phyloP scores from a whole-genome alignment of 2,329 filamentous ascomycete species.

The Aspergillus udagawae region DNA sequence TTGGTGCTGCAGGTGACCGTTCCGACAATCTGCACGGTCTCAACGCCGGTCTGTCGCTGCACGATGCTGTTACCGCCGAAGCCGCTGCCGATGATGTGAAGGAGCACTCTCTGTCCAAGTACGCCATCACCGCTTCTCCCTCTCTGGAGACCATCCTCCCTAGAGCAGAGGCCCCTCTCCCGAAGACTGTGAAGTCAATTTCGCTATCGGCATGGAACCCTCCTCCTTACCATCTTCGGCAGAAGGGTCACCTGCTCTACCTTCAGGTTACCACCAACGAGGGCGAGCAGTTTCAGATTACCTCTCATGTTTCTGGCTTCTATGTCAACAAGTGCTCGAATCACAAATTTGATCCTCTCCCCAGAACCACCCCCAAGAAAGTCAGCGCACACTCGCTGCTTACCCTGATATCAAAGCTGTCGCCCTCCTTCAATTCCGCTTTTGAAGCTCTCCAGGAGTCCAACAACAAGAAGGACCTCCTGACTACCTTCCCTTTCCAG shows the following conservation, averaged over 20 bases:
- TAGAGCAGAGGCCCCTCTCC: conserved; percentile 60
- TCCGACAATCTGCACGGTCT: conserved; percentile 84
- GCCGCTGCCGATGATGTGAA: conserved; percentile 44
- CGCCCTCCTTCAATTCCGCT: conserved; percentile 72
- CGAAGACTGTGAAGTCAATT: conserved; percentile 87
- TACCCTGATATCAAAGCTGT: conserved; percentile 71
- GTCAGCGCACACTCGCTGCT: conserved; percentile 81
- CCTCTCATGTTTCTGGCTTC: conserved; percentile 89
- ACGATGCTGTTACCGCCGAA: conserved; percentile 64
- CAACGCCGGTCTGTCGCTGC: conserved; percentile 77
- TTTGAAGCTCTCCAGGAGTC: conserved; percentile 78
- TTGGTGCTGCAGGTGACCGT: conserved; percentile 85
- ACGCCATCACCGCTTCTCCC: conserved; percentile 69
- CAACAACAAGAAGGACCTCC: conserved; percentile 79
- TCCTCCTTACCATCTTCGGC: conserved; percentile 82
- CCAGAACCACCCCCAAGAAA: conserved; percentile 72
- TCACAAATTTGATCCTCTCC: conserved; percentile 88
- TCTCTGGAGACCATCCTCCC: conserved; percentile 70
- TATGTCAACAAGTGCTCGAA: conserved; percentile 96
- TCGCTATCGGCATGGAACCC: conserved; percentile 94
- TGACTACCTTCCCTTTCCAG: conserved; percentile 92
- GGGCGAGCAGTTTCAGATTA: conserved; percentile 91
- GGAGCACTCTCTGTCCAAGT: conserved; percentile 61
- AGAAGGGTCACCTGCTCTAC: conserved; percentile 90
- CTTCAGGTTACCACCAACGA: conserved; percentile 85